A percentile compares a stretch with the other conserved stretches of the same genome.
Evolutionary conservation across 2,329 filamentous ascomycete species (phyloP).

Genomic region (Aspergillus neotritici): DNA sequence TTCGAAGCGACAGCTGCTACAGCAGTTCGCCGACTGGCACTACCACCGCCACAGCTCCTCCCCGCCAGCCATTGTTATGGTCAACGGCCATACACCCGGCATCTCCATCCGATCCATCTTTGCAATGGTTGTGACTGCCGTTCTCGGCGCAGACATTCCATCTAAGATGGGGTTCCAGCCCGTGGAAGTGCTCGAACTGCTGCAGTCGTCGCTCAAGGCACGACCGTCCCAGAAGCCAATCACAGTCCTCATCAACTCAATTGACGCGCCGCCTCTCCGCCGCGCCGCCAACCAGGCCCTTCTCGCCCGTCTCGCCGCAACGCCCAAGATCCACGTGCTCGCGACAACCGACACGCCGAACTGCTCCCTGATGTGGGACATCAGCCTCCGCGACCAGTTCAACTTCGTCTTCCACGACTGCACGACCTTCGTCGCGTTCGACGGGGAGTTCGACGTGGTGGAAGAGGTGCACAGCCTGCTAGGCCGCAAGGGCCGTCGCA

Average conservation of each 20-base stretch:
- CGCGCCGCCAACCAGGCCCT: conserved; percentile 63
- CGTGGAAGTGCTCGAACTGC: conserved; percentile 59
- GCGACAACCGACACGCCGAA: conserved; percentile 83
- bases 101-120: conserved; percentile 43
- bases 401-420: conserved; percentile 90
- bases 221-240: conserved; percentile 44
- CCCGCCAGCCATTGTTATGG: conserved; percentile 63
- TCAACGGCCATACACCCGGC: conserved; percentile 69
- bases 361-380: conserved; percentile 85
- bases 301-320: conserved; percentile 69
- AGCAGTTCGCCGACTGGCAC: conserved; percentile 67
- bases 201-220: conserved; percentile 58
- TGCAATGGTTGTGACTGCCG: conserved; percentile 59
- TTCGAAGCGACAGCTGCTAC: conserved; percentile 72
- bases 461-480: conserved; percentile 86
- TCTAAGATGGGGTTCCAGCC: conserved; percentile 60
- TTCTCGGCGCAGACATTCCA: conserved; percentile 42
- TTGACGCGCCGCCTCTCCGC: conserved; percentile 74
- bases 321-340: conserved; percentile 65
- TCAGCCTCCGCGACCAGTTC: conserved; percentile 72
- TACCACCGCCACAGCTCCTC: conserved; percentile 42
- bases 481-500: conserved; percentile 69
- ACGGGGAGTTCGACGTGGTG: conserved; percentile 72
- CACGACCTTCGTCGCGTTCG: conserved; percentile 77
- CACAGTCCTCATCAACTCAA: conserved; percentile 74